Evolutionary conservation across 2,329 filamentous ascomycete species (phyloP).

Genomic region (Cryphonectria carpinicola): DNA sequence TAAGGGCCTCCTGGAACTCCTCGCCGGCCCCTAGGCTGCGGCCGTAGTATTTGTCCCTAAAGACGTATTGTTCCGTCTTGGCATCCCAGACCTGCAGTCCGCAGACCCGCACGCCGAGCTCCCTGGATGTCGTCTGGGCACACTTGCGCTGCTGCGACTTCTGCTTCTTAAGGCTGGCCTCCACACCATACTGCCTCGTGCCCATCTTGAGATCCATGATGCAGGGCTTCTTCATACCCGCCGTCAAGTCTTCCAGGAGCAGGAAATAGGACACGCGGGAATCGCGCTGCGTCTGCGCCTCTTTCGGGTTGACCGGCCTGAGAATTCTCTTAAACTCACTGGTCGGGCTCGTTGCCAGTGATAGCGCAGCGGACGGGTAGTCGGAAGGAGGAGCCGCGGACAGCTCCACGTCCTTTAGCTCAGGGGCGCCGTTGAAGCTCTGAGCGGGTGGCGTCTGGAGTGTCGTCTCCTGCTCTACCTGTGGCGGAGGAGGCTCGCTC

Average conservation of each 20-base stretch:
- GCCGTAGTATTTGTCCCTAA: slow-evolving; percentile 97
- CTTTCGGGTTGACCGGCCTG: slow-evolving; percentile 75
- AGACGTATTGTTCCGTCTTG: slow-evolving; percentile 81
- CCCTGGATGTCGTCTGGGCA: slow-evolving; percentile 84
- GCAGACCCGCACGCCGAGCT: slow-evolving; percentile 91
- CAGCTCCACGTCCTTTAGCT: slow-evolving; percentile 24
- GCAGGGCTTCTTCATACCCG: slow-evolving; percentile 94
- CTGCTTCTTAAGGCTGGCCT: slow-evolving; percentile 89
- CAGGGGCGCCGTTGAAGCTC: slow-evolving; percentile 22
- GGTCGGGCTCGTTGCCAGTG: slow-evolving; percentile 44
- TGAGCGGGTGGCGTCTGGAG: slow-evolving; percentile 19
- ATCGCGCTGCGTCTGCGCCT: slow-evolving; percentile 67
- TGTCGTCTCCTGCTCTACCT: slow-evolving; percentile 19
- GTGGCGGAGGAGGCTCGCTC: slow-evolving; percentile 26
- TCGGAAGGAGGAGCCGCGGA: slow-evolving; percentile 38
- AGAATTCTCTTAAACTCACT: slow-evolving; percentile 50
- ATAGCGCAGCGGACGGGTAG: slow-evolving; percentile 38
- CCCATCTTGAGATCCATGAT: slow-evolving; percentile 99
- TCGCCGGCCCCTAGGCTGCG: slow-evolving; percentile 82
- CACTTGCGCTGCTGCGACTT: slow-evolving; percentile 93
- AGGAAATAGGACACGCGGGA: slow-evolving; percentile 88
- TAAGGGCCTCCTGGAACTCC: slow-evolving; percentile 88
- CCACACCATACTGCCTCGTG: slow-evolving; percentile 92
- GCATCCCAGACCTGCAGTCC: slow-evolving; percentile 97
- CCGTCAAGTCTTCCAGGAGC: slow-evolving; percentile 90